phyloP scores from a whole-genome alignment of 805 yeast species.

The Candida bentonensis region DNA sequence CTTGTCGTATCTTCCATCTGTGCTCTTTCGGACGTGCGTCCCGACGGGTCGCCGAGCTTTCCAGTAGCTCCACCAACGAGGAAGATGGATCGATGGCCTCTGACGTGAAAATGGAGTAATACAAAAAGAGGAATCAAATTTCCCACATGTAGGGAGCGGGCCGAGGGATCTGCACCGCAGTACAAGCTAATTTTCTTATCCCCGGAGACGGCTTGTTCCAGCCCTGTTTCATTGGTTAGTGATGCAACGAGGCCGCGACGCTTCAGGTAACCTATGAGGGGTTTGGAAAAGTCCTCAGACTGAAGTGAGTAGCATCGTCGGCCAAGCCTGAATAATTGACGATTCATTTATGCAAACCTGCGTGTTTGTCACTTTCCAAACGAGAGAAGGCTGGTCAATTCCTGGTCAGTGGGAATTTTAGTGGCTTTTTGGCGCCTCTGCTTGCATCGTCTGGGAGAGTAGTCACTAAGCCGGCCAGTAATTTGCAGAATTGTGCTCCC shows the following conservation, averaged over 20 bases:
- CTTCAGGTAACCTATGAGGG: slow-evolving; percentile 28
- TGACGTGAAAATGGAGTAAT: slow-evolving; percentile 62
- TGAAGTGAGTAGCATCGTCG: neutral
- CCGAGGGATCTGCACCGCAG: slow-evolving; percentile 96
- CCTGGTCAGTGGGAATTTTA: no score
- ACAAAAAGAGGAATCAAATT: slow-evolving; percentile 80
- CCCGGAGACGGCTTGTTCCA: slow-evolving; percentile 14
- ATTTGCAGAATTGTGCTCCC: no score
- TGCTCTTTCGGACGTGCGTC: slow-evolving; percentile 63
- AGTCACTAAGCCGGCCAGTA: no score
- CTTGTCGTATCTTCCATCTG: slow-evolving; percentile 40
- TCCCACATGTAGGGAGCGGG: slow-evolving; percentile 78
- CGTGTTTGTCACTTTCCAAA: no score
- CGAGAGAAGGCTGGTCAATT: no score
- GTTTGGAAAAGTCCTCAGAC: slow-evolving; percentile 10
- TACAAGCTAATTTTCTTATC: slow-evolving; percentile 43
- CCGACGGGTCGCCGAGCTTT: slow-evolving; percentile 92
- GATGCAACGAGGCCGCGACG: slow-evolving; percentile 34
- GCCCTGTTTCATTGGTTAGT: slow-evolving; percentile 12
- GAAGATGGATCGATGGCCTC: slow-evolving; percentile 78
- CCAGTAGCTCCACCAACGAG: slow-evolving; percentile 78
- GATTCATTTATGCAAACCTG: no score
- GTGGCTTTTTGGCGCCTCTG: no score
- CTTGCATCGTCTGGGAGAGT: no score
- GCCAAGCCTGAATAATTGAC: no score